Evolutionary conservation across 441 rosid genomes (phyloP).

Genomic region (Jatropha multifida): DNA sequence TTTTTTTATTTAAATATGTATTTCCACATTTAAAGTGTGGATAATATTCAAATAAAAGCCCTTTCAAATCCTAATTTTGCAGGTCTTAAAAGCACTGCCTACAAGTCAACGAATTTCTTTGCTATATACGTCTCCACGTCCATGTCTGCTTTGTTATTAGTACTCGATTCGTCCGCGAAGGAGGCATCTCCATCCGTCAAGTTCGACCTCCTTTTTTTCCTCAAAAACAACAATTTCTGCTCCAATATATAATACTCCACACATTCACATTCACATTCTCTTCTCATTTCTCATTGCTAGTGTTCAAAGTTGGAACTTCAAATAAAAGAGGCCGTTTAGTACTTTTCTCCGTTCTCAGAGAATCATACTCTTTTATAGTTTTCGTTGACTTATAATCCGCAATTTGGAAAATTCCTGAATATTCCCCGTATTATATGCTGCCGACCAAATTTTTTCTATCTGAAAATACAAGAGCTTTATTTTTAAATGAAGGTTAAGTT

Average conservation of each 20-base stretch:
- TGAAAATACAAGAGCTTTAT: background rate
- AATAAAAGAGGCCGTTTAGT: background rate
- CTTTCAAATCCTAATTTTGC: too few relatives aligned
- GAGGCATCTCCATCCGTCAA: background rate
- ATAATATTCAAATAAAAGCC: too few relatives aligned
- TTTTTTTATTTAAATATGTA: too few relatives aligned
- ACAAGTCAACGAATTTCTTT: too few relatives aligned
- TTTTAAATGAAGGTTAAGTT: background rate
- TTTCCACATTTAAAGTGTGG: too few relatives aligned
- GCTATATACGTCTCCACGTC: background rate
- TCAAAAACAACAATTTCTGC: background rate
- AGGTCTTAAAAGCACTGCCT: too few relatives aligned
- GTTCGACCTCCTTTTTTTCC: background rate
- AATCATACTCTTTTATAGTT: background rate
- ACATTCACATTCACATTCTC: background rate
- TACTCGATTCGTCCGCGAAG: background rate
- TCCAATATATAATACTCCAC: background rate
- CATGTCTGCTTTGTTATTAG: background rate
- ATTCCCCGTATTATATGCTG: slow-evolving; percentile 22
- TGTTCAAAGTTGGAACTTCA: background rate
- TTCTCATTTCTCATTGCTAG: background rate
- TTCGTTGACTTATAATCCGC: background rate
- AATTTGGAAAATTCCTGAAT: slow-evolving; percentile 24
- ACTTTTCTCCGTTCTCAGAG: background rate
- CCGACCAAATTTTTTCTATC: background rate